Evolutionary conservation across 495 filamentous ascomycete genomes (phyloP).

Genomic region (Penicillium flavigenum): DNA sequence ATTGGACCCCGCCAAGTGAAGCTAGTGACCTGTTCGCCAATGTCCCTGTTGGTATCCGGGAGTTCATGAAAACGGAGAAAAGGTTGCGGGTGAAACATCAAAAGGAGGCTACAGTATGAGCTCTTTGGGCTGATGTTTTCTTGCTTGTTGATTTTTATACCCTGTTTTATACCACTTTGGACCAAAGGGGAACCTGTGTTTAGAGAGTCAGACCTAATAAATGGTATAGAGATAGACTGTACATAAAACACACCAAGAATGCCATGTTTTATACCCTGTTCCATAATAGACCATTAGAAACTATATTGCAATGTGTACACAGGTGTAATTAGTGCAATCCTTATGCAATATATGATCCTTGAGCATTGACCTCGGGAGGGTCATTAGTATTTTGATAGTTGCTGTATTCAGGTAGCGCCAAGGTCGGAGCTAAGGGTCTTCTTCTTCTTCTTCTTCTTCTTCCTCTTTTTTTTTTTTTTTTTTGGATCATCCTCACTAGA

Average conservation of each 20-base stretch:
- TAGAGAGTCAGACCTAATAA: slow-evolving; percentile 7
- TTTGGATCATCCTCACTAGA: background rate
- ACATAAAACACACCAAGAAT: slow-evolving; percentile 19
- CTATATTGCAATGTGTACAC: background rate
- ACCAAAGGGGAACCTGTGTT: background rate
- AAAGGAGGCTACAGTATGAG: slow-evolving; percentile 29
- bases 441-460: too few relatives aligned
- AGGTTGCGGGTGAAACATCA: slow-evolving; percentile 73
- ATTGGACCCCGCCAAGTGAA: slow-evolving; percentile 52
- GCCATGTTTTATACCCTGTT: background rate
- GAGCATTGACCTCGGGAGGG: too few relatives aligned
- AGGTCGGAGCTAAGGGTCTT: background rate
- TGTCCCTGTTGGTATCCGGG: slow-evolving; percentile 88
- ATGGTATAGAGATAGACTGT: slow-evolving; percentile 28
- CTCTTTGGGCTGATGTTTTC: background rate
- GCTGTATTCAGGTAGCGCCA: background rate
- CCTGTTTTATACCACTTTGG: slow-evolving; percentile 15
- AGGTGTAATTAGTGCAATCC: background rate
- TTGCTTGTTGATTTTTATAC: slow-evolving; percentile 10
- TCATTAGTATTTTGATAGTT: background rate
- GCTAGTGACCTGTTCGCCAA: slow-evolving; percentile 66
- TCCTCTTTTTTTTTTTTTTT: too few relatives aligned
- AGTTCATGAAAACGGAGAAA: slow-evolving; percentile 98
- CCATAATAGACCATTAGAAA: background rate
- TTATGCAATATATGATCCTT: background rate